phyloP scores from a whole-genome alignment of 495 filamentous ascomycete species.

The Aspergillus taichungensis region DNA sequence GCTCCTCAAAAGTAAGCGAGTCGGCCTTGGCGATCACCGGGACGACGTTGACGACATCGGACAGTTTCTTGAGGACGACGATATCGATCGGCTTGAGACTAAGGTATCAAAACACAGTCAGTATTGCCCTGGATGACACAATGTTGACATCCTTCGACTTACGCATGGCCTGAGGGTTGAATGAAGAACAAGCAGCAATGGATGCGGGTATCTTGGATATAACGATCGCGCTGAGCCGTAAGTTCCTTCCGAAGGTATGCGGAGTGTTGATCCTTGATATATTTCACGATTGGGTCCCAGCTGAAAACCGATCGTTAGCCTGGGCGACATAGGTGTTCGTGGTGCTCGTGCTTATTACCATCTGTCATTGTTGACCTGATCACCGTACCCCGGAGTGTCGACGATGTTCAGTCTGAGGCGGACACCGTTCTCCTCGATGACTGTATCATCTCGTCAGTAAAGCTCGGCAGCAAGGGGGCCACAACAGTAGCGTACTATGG shows the following conservation, averaged over 20 bases:
- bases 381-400: constrained; percentile 71
- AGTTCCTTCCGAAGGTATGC: constrained; percentile 99
- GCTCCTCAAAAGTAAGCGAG: constrained; percentile 91
- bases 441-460: constrained; percentile 16
- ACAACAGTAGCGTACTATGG: constrained; percentile 50
- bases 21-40: constrained; percentile 98
- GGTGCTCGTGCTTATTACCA: constrained; percentile 37
- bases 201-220: constrained; percentile 97
- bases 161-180: constrained; percentile 93
- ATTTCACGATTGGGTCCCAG: constrained; percentile 97
- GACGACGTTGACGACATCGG: constrained; percentile 97
- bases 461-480: too few species aligned
- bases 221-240: constrained; percentile 97
- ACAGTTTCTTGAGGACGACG: constrained; percentile 96
- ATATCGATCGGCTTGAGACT: constrained; percentile 97
- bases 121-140: background rate
- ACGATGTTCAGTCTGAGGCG: constrained; percentile 73
- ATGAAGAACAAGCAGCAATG: constrained; percentile 99
- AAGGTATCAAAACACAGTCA: constrained; percentile 11
- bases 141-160: constrained; percentile 20
- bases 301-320: constrained; percentile 25
- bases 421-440: constrained; percentile 95
- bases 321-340: background rate
- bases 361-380: constrained; percentile 76
- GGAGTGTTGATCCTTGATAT: constrained; percentile 99